Evolutionary conservation across 2,329 filamentous ascomycete genomes (phyloP), one percentile per base, ranked within the genome.

Genomic region (Verruconis gallopava): DNA sequence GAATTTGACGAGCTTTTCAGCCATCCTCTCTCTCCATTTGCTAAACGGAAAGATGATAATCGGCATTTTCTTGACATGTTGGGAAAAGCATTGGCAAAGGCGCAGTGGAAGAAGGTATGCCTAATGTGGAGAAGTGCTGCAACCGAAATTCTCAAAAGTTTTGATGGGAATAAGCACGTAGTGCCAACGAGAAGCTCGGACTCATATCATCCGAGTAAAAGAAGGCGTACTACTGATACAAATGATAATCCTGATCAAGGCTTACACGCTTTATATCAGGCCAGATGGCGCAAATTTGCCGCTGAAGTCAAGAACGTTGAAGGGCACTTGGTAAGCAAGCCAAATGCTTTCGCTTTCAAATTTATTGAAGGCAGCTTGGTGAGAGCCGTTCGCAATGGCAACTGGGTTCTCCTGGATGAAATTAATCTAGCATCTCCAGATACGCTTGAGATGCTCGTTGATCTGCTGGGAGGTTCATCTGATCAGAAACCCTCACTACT

Each of bases 311-410:
- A 78, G 42, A 79, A 85, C 52, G 84, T 96, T 43, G 82, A 93
- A 49, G 69, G 81, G 3, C 85, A 94, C 64, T 65, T 93, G 43
- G 70, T 79, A 42, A 75, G 79, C 53, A 71, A 84, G 43, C 75
- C 77, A 28, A 73, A 85, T 51, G 73, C 71, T 2, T 93, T 96
- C 58, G 85, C 89, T 0, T 98, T 99, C 61, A 85, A 85, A 1
- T 98, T 98, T 55, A 75, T 96, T 1, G 91, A 98, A 60, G 89
- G 91, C 47, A 94, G 93, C 53, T 82, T 99, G 47, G 81, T 98
- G 44, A 93, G 93, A 62, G 91, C 93, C n/a, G 79, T 89, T 18
- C 75, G 89, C 32, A 94, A 95, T 54, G 91, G 91, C 5, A 86
- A 95, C 59, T 99, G 91, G 91, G 82, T 98, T 20, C 71, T 99